These are phyloP conservation scores for Trichoderma koningiopsis DNA, from an alignment of 2,329 filamentous ascomycete genomes.

Conservation along the genomic window DNA sequence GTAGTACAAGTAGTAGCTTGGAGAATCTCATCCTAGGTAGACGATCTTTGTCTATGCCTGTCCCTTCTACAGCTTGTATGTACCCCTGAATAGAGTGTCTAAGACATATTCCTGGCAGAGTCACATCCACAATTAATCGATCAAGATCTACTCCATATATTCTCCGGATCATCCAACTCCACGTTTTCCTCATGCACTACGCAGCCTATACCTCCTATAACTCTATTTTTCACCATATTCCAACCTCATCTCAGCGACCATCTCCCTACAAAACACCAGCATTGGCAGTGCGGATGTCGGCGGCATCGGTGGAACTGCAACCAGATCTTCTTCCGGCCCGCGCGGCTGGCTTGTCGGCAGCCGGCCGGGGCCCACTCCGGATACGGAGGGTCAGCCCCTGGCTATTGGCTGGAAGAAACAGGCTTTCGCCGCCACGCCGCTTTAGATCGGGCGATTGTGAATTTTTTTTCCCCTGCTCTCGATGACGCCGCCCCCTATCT, in stretches of 20 bases:
- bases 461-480: background rate
- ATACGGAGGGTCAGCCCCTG: background rate
- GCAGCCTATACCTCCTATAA: background rate
- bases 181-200: background rate
- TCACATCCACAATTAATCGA: background rate
- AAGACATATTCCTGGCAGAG: background rate
- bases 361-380: conserved; percentile 28
- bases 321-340: conserved; percentile 20
- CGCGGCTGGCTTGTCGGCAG: conserved; percentile 25
- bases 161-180: background rate
- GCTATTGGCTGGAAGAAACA: background rate
- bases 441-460: background rate
- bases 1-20: background rate
- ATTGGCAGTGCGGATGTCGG: conserved; percentile 31
- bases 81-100: background rate
- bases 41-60: background rate
- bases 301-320: conserved; percentile 31
- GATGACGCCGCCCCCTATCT: background rate
- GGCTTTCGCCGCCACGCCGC: conserved; percentile 20
- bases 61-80: background rate
- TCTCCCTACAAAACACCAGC: background rate
- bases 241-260: background rate
- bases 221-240: background rate
- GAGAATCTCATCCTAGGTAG: background rate
- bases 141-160: background rate